Percentiles rank a stretch among this genome's conserved stretches.
These are phyloP conservation scores for Citrus hindsii DNA, from an alignment of 345 rosid genomes.

Conservation along the genomic window DNA sequence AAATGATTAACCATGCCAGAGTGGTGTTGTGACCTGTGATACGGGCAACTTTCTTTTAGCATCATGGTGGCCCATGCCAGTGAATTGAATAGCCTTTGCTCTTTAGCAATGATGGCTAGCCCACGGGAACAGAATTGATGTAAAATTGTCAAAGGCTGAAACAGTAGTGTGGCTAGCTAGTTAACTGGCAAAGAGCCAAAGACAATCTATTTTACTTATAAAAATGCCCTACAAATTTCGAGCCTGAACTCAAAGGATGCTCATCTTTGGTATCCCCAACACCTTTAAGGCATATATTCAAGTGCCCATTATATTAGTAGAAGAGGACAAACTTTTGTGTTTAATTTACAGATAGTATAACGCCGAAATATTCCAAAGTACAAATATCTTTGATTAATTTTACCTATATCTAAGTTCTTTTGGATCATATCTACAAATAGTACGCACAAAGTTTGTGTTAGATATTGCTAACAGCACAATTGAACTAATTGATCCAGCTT, in stretches of 20 bases:
- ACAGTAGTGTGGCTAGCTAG: background rate
- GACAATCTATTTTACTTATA: background rate
- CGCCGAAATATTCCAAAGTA: background rate
- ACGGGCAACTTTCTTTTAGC: conserved; percentile 5
- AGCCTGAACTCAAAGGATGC: conserved; percentile 24
- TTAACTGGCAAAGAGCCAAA: conserved; percentile 26
- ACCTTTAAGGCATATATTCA: conserved; percentile 21
- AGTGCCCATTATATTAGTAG: conserved; percentile 9
- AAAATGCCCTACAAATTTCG: conserved; percentile 25
- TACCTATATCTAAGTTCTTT: background rate
- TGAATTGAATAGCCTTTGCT: conserved; percentile 20
- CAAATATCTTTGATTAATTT: background rate
- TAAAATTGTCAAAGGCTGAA: conserved; percentile 19
- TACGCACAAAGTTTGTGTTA: background rate
- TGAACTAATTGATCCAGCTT: background rate
- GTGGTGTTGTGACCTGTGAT: conserved; percentile 19
- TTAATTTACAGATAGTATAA: background rate
- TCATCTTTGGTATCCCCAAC: conserved; percentile 26
- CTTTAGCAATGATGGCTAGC: conserved; percentile 30
- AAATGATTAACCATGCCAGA: conserved; percentile 35
- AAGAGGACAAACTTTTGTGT: conserved; percentile 15
- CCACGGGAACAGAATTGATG: background rate
- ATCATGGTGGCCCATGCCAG: conserved; percentile 38
- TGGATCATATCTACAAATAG: background rate
- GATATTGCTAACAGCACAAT: background rate